phyloP scores from a whole-genome alignment of 2,329 filamentous ascomycete genomes.

The Sclerotiophoma versabilis region DNA sequence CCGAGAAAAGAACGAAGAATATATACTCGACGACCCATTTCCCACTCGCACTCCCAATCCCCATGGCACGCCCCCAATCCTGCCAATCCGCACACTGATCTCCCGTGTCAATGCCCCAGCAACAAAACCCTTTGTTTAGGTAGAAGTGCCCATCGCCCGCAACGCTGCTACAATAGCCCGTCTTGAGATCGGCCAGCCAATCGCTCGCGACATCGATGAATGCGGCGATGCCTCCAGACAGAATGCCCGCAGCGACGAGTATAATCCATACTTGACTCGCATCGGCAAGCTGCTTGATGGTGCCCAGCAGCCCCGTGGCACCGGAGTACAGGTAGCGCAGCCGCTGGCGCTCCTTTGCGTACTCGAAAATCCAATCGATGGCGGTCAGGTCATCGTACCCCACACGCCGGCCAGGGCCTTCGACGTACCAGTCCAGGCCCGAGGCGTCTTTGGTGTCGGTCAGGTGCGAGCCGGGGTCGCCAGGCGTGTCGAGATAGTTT shows the following conservation, averaged over 20 bases:
- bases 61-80: constrained; percentile 79
- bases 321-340: constrained; percentile 76
- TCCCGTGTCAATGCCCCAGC: constrained; percentile 79
- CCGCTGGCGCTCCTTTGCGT: constrained; percentile 92
- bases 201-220: constrained; percentile 89
- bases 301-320: constrained; percentile 74
- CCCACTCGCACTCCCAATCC: constrained; percentile 69
- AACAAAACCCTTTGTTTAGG: constrained; percentile 90
- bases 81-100: constrained; percentile 87
- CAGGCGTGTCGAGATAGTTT: constrained; percentile 51
- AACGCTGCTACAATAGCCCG: constrained; percentile 81
- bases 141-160: constrained; percentile 87
- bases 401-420: constrained; percentile 86
- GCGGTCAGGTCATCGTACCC: constrained; percentile 96
- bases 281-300: constrained; percentile 76
- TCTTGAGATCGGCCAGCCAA: constrained; percentile 93
- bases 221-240: constrained; percentile 84
- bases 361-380: constrained; percentile 99
- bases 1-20: constrained; percentile 84
- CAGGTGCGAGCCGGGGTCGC: constrained; percentile 46
- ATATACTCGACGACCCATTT: constrained; percentile 86
- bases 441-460: constrained; percentile 55
- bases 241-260: constrained; percentile 82
- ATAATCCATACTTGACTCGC: constrained; percentile 92
- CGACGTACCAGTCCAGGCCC: constrained; percentile 80